These are phyloP conservation scores for Mortierella sp. DNA, from an alignment of 371 early-diverging fungal genomes.

Conservation along the genomic window DNA sequence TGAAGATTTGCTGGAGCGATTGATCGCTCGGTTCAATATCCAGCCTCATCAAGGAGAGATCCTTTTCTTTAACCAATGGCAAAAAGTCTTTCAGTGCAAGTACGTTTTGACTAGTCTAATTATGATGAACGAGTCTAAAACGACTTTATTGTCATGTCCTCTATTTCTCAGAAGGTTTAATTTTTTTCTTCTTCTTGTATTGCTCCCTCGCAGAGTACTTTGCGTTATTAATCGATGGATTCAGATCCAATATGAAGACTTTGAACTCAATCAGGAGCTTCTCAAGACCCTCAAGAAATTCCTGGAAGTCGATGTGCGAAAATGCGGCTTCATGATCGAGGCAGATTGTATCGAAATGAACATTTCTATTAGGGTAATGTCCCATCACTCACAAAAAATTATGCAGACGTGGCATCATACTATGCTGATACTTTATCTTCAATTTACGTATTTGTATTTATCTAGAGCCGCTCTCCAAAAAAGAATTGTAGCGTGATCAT, in stretches of 20 bases:
- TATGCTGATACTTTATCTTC: not conserved
- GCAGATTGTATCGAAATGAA: slow-evolving; percentile 54
- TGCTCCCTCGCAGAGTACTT: slow-evolving; percentile 61
- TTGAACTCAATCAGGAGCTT: slow-evolving; percentile 62
- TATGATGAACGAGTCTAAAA: no score
- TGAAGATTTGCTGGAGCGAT: slow-evolving; percentile 61
- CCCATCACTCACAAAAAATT: not conserved
- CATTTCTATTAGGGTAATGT: slow-evolving; percentile 54
- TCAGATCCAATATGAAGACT: slow-evolving; percentile 68
- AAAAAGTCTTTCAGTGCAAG: slow-evolving; percentile 73
- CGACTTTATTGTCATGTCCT: not conserved
- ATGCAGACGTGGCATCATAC: not conserved
- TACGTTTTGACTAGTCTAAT: slow-evolving; percentile 45
- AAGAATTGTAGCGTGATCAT: slow-evolving; percentile 56
- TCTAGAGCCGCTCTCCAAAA: slow-evolving; percentile 38
- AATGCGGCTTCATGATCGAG: slow-evolving; percentile 59
- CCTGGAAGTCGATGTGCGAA: slow-evolving; percentile 53
- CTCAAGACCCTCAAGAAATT: slow-evolving; percentile 57
- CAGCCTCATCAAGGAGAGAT: slow-evolving; percentile 64
- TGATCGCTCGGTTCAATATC: slow-evolving; percentile 69
- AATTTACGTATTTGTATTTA: slow-evolving; percentile 1
- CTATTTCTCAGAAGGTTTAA: not conserved
- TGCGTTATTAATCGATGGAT: slow-evolving; percentile 75
- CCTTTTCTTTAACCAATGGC: slow-evolving; percentile 72
- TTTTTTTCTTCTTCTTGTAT: not conserved